phyloP scores from a whole-genome alignment of 2,329 filamentous ascomycete genomes.

The Apiospora aurea region DNA sequence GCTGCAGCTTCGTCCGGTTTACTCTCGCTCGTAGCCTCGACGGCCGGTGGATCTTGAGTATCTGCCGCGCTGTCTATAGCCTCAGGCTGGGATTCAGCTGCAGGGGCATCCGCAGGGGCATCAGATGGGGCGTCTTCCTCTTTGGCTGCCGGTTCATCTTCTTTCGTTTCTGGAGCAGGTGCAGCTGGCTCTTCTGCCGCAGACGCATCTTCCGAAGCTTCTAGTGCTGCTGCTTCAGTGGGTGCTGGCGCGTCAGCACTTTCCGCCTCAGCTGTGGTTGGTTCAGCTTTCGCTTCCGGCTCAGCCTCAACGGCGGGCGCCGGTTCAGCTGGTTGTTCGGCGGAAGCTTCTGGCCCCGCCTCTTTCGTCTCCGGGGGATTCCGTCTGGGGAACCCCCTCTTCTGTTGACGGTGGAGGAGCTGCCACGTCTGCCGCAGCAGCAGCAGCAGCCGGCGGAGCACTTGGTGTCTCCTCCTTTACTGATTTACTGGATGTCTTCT shows the following conservation, averaged over 20 bases:
- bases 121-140: background rate
- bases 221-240: background rate
- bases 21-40: background rate
- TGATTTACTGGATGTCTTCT: slow-evolving; percentile 8
- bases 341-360: background rate
- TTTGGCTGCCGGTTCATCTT: background rate
- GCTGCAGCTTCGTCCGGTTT: background rate
- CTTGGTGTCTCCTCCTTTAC: slow-evolving; percentile 14
- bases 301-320: background rate
- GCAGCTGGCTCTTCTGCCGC: background rate
- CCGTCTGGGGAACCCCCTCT: slow-evolving; percentile 8
- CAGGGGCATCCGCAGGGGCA: background rate
- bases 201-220: background rate
- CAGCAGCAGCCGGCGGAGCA: background rate
- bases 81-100: background rate
- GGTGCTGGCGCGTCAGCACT: background rate
- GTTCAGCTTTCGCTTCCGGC: background rate
- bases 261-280: background rate
- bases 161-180: slow-evolving; percentile 1
- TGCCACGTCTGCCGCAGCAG: background rate
- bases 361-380: background rate
- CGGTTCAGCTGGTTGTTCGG: slow-evolving; percentile 7
- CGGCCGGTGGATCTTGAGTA: background rate
- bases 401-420: background rate
- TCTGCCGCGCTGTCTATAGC: background rate